Percentiles rank a stretch among this genome's conserved stretches.
Conservation (phyloP, 140 eudicot genomes). For the Cichorium intybus region DNA sequence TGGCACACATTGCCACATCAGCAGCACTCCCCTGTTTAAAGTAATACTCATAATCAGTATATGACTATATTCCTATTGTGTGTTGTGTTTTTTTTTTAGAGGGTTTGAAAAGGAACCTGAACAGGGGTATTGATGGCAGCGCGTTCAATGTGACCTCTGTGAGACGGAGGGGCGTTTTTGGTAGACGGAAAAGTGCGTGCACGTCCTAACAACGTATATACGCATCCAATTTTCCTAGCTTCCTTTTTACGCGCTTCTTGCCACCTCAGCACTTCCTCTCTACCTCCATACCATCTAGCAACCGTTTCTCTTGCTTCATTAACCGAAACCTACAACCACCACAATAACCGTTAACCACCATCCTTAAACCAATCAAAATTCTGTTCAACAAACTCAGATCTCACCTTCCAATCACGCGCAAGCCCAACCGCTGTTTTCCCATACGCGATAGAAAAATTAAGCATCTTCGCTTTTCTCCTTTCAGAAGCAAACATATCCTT, state of each 20-base stretch:
- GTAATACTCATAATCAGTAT: background rate
- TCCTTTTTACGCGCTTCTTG: constrained; percentile 71
- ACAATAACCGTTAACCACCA: background rate
- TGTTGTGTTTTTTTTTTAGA: background rate
- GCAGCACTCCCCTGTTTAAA: constrained; percentile 94
- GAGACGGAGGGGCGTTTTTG: constrained; percentile 32
- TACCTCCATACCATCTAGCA: constrained; percentile 77
- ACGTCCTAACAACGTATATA: constrained; percentile 84
- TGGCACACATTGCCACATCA: constrained; percentile 99
- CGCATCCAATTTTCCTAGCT: constrained; percentile 51
- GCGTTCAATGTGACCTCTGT: constrained; percentile 77
- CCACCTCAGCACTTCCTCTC: constrained; percentile 86
- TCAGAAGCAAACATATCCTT: constrained; percentile 95
- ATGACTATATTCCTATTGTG: too few species aligned
- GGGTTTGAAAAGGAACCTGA: constrained; percentile 47
- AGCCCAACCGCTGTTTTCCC: constrained; percentile 88
- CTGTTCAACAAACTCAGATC: background rate
- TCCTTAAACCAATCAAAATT: background rate
- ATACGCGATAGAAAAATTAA: constrained; percentile 92
- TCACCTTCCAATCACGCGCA: constrained; percentile 92
- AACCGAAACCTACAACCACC: constrained; percentile 62
- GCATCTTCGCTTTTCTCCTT: constrained; percentile 96
- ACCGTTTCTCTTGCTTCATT: constrained; percentile 89
- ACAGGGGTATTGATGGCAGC: constrained; percentile 99
- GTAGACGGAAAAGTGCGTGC: constrained; percentile 80